phyloP scores from a whole-genome alignment of 2,329 filamentous ascomycete genomes.

The Stylonectria norvegica region DNA sequence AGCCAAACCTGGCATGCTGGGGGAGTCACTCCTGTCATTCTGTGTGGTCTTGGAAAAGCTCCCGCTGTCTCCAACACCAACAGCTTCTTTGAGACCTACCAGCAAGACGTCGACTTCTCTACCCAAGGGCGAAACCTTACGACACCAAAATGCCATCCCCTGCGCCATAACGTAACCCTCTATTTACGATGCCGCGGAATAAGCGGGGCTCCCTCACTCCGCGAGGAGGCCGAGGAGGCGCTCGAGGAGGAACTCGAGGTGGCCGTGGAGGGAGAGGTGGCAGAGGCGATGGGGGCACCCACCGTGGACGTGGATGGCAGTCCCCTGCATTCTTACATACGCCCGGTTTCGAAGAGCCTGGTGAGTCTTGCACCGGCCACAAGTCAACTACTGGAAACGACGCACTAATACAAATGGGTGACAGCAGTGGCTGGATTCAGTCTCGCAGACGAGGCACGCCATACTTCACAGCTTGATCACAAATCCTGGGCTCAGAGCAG shows the following conservation, averaged over 20 bases:
- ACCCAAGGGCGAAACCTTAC: too few species aligned
- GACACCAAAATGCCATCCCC: too few species aligned
- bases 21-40: too few species aligned
- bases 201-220: slow-evolving; percentile 21
- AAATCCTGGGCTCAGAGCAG: slow-evolving; percentile 37
- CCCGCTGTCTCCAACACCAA: too few species aligned
- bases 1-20: too few species aligned
- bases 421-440: slow-evolving; percentile 25
- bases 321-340: slow-evolving; percentile 4
- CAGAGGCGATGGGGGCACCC: slow-evolving; percentile 15
- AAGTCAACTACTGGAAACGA: too few species aligned
- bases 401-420: slow-evolving; percentile 5
- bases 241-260: too few species aligned
- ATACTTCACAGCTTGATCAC: slow-evolving; percentile 45
- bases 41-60: too few species aligned
- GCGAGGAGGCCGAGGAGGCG: slow-evolving; percentile 18
- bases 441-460: slow-evolving; percentile 47
- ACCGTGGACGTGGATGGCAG: slow-evolving; percentile 12
- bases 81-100: neutral
- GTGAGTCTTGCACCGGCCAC: too few species aligned
- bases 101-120: slow-evolving; percentile 18
- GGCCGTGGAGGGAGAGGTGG: too few species aligned
- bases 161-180: neutral
- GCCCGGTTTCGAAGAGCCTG: slow-evolving; percentile 10
- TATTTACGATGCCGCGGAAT: slow-evolving; percentile 20